Percentiles rank a stretch among this genome's conserved stretches.
Conservation (phyloP, 2,329 filamentous ascomycete genomes). For the Xylaria sp. region DNA sequence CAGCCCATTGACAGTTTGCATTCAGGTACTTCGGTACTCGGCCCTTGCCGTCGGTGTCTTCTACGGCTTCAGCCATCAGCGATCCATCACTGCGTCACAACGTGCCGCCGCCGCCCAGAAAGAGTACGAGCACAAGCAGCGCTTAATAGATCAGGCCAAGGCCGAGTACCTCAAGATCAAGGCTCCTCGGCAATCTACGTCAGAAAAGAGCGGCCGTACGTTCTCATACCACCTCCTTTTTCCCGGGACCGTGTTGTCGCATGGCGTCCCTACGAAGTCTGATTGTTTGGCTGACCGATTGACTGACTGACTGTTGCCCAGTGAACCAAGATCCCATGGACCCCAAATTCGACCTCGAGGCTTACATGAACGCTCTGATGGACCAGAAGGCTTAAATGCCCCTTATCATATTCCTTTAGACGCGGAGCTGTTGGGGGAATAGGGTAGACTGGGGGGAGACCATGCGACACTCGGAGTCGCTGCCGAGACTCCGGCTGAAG, state of each 20-base stretch:
- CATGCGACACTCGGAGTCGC: constrained; percentile 8
- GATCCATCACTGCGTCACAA: constrained; percentile 66
- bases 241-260: background rate
- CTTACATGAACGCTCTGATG: constrained; percentile 62
- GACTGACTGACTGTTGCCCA: constrained; percentile 32
- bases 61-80: constrained; percentile 94
- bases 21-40: constrained; percentile 94
- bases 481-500: constrained; percentile 12
- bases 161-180: constrained; percentile 76
- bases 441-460: constrained; percentile 26
- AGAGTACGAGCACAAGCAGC: constrained; percentile 87
- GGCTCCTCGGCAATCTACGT: constrained; percentile 41
- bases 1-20: constrained; percentile 1
- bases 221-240: constrained; percentile 23
- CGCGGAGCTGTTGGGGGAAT: constrained; percentile 25
- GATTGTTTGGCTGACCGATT: too few relatives aligned
- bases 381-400: constrained; percentile 44
- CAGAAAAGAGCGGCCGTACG: constrained; percentile 33
- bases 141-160: constrained; percentile 89
- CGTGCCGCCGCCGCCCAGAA: constrained; percentile 65
- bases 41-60: constrained; percentile 86
- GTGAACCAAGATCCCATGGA: constrained; percentile 72
- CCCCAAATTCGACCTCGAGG: constrained; percentile 91
- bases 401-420: constrained; percentile 12
- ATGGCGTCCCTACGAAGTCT: constrained; percentile 11